Evolutionary conservation across 2,329 filamentous ascomycete genomes (phyloP), one percentile per base, ranked within the genome.

Genomic region (Pezicula carpinea): DNA sequence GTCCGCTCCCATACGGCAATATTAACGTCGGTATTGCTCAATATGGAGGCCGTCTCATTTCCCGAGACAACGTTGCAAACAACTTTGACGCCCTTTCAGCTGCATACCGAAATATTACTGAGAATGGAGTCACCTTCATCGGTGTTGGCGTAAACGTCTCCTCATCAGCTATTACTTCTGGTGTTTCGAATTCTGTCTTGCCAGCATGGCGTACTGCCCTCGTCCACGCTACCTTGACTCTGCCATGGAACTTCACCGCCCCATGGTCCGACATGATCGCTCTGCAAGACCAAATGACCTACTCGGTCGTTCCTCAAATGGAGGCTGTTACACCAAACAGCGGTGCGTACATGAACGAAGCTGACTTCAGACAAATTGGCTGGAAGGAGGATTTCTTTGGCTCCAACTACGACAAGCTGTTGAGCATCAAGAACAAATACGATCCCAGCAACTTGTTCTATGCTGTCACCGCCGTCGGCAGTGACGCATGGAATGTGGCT

Each of bases 291-390:
- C 53, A 55, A 19, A 55, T 68, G 31, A 68, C 66, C 14, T 45
- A 64, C 38, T 54, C 57, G 17, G 56, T 61, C 43, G 55, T 63
- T 43, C 61, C 61, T 15, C 58, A 57, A 42, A 54, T 71, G 13
- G 62, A 66, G 51, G 61, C 53, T 2, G 61, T 69, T 5, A 71
- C 71, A 1, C 70, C 72, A 0, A 66, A 64, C 1, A 63, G 66
- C 7, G 72, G 69, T 2, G 61, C 68, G 2, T 76, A 77, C 58
- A 64, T 74, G 66, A 78, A 76, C 54, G 76, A 80, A 61, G 74
- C 69, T 2, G 68, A 76, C 56, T 71, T 72, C 41, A 60, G 61
- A 29, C 64, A 75, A 55, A 63, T 63, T 0, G 52, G 69, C 33
- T 77, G 65, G 58, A 64, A 75, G 57, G 26, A 65, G 10, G 59